phyloP scores from a whole-genome alignment of 129 eudicot genomes.

The Apium graveolens region DNA sequence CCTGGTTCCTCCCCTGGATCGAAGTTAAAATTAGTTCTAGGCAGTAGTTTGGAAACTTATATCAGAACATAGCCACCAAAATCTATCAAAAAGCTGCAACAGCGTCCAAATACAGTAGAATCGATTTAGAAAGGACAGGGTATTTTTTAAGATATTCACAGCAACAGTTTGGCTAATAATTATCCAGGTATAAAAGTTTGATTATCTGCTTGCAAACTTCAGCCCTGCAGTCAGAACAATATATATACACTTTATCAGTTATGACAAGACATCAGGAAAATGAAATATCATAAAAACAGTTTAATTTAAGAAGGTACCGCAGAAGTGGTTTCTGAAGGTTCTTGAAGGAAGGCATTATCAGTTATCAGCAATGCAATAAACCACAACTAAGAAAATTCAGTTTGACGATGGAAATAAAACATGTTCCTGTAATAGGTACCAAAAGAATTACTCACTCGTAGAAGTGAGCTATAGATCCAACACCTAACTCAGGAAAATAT shows the following conservation, averaged over 20 bases:
- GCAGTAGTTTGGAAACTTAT: not conserved
- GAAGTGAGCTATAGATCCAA: slow-evolving; percentile 60
- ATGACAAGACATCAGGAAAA: not conserved
- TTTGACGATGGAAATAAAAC: slow-evolving; percentile 1
- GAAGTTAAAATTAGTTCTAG: slow-evolving; percentile 9
- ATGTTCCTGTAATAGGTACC: slow-evolving; percentile 4
- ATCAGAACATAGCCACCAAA: slow-evolving; percentile 21
- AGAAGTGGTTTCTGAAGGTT: slow-evolving; percentile 26
- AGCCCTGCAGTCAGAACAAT: slow-evolving; percentile 35
- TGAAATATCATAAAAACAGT: not conserved
- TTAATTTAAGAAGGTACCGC: slow-evolving; percentile 23
- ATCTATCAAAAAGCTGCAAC: slow-evolving; percentile 12
- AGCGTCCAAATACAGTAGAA: not conserved
- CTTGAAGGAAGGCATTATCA: slow-evolving; percentile 30
- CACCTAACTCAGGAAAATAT: slow-evolving; percentile 52
- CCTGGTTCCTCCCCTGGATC: too few relatives aligned
- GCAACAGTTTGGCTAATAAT: slow-evolving; percentile 31
- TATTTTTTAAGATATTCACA: slow-evolving; percentile 21
- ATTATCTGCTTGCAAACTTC: slow-evolving; percentile 35
- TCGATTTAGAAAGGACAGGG: slow-evolving; percentile 4
- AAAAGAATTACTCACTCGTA: slow-evolving; percentile 41
- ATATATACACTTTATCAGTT: not conserved
- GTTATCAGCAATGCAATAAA: slow-evolving; percentile 38
- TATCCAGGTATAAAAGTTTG: slow-evolving; percentile 22
- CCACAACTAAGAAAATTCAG: slow-evolving; percentile 14